Evolutionary conservation across 2,329 filamentous ascomycete species (phyloP).

Genomic region (Ophiostoma populinum): DNA sequence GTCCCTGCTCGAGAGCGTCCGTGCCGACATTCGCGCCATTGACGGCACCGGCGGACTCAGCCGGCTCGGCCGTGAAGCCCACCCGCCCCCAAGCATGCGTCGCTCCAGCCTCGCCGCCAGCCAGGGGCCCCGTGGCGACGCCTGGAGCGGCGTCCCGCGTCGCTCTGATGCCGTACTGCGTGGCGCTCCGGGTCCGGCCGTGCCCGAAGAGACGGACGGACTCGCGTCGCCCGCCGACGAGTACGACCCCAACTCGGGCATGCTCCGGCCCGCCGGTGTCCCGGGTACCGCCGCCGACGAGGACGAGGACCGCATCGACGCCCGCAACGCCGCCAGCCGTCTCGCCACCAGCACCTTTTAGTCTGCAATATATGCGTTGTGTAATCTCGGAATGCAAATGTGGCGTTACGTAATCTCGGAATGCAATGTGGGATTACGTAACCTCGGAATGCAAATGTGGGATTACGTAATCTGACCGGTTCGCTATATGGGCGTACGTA

Average conservation of each 20-base stretch:
- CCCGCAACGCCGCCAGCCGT: conserved; percentile 83
- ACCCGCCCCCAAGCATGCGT: conserved; percentile 54
- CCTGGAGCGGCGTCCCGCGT: conserved; percentile 88
- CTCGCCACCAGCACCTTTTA: conserved; percentile 89
- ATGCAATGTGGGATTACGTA: too few species aligned
- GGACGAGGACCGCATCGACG: conserved; percentile 87
- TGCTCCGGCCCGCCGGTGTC: conserved; percentile 23
- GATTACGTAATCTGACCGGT: neutral
- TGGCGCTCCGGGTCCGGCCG: conserved; percentile 25
- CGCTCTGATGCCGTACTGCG: conserved; percentile 52
- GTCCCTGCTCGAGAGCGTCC: conserved; percentile 80
- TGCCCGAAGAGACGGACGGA: conserved; percentile 6
- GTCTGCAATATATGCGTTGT: conserved; percentile 14
- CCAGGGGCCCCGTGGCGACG: conserved; percentile 93
- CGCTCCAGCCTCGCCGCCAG: conserved; percentile 66
- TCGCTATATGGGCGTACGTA: too few species aligned
- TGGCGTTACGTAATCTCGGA: neutral
- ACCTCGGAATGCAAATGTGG: conserved; percentile 8
- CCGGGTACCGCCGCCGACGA: conserved; percentile 53
- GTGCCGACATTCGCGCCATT: conserved; percentile 83
- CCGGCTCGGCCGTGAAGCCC: conserved; percentile 72
- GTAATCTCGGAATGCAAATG: conserved; percentile 8
- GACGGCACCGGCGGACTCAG: conserved; percentile 81
- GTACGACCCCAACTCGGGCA: conserved; percentile 19
- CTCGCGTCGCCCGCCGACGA: conserved; percentile 21